Base-by-base conservation (phyloP, 768 basidiomycete genomes). In the Termitomyces sp. region DNA sequence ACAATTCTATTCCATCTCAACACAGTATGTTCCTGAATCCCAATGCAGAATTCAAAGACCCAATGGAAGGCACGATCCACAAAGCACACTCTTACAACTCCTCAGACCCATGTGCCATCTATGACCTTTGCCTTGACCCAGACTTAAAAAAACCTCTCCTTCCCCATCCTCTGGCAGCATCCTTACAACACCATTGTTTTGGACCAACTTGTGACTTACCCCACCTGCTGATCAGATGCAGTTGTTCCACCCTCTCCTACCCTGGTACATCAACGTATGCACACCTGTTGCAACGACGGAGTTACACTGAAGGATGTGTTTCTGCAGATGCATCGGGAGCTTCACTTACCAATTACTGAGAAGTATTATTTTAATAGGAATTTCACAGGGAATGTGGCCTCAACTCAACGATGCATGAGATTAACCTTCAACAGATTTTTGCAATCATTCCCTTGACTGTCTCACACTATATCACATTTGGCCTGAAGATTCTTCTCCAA, bases 181-280 rank as follows among this genome's bases (percentile, higher is more conserved):
- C 15, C n/a, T n/a, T 49, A 28, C 48, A 82, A 81, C 61, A 61
- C 69, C 7, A 77, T 78, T 53, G 87, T 89, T 65, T 78, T 87
- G 64, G 75, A 78, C 12, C 85, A 84, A 50, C 77, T 84, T 55
- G 83, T 81, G 24, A 83, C 82, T 16, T n/a, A 75, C 76, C 48
- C 86, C 86, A 1, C 77, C 84, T 2, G 73, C 81, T 0, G 66
- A 72, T 7, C 72, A 71, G 58, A 79, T 89, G 75, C 84, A 85
- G 15, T 67, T 90, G 53, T 84, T 79, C 67, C 85, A 87, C 69
- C 71, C 79, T 0, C 74, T 75, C 39, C 73, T 87, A 1, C 88
- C 88, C 0, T 90, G 88, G 88, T 87, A 82, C 71, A 80, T 90
- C 69, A 87, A 89, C 64, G 75, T 88, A 13, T 67, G 68, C 32